Base-by-base conservation (phyloP, 768 basidiomycete species). In the Mycena belliarum region DNA sequence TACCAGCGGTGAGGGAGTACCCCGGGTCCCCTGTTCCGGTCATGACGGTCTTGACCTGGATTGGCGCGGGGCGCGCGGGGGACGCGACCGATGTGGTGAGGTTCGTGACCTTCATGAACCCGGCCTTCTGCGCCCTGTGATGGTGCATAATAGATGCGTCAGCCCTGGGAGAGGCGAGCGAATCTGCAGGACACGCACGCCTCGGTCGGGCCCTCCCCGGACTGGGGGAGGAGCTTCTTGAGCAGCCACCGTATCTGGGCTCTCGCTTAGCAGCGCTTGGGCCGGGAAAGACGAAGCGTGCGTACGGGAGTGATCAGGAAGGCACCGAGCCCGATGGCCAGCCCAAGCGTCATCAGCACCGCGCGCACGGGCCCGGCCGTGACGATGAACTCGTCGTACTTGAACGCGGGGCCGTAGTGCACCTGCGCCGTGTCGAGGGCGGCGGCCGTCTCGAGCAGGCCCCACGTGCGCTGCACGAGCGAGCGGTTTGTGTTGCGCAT, bases 11-110 rank as follows among this genome's bases (percentile, higher is more conserved):
- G 3, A 82, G 72, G 3, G 73, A 66, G 70, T 91, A 92, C 5
- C 91, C 89, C 8, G 93, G 90, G 67, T 95, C 93, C 9, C 91
- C 91, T 32, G 82, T 73, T 1, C 84, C 88, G 46, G 75, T 80
- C 60, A 93, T 76, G 6, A 77, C 78, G 7, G 84, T 85, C 65
- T 87, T 81, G 25, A 86, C 85, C 42, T 83, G 69, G 16, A 83
- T 65, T 35, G 72, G 69, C 38, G 71, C 55, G 10, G 66, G 60
- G 35, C 32, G 23, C 1, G 73, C 69, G 2, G 79, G 73, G 11
- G 74, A 65, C 2, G 82, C 74, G 12, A 80, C 75, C 3, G 89
- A 85, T 2, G 78, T 79, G 0, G 92, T 89, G 53, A 93, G 73
- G 66, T 94, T 96, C 24, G 81, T 87, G 10, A 82, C 73, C n/a